These are phyloP conservation scores for Zasmidium citrigriseum DNA, from an alignment of 2,329 filamentous ascomycete species.

Conservation along the genomic window DNA sequence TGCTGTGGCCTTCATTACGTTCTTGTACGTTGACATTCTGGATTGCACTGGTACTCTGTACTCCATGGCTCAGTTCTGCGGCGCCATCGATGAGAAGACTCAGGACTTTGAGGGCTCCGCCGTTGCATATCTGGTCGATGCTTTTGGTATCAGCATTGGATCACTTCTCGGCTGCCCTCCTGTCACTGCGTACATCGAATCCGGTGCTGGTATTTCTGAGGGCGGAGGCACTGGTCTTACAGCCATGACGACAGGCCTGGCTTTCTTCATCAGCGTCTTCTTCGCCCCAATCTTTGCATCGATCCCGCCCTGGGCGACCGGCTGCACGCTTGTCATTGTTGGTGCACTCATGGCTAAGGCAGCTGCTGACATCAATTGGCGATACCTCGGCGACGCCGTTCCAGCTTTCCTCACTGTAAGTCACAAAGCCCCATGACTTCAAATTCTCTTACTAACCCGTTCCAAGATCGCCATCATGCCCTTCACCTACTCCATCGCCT, in stretches of 20 bases:
- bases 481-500: conserved; percentile 74
- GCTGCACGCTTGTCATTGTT: conserved; percentile 82
- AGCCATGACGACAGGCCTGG: conserved; percentile 73
- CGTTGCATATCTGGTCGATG: conserved; percentile 81
- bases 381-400: conserved; percentile 78
- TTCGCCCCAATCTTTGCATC: conserved; percentile 89
- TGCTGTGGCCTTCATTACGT: conserved; percentile 80
- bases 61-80: conserved; percentile 83
- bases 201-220: conserved; percentile 83
- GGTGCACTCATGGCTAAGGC: conserved; percentile 83
- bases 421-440: background rate
- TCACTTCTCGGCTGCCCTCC: conserved; percentile 76
- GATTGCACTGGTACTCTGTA: conserved; percentile 86
- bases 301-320: conserved; percentile 86
- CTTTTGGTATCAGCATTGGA: conserved; percentile 77
- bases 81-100: conserved; percentile 76
- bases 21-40: conserved; percentile 87
- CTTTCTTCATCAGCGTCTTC: conserved; percentile 85
- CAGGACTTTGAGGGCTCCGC: conserved; percentile 87
- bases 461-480: background rate
- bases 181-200: conserved; percentile 85
- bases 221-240: conserved; percentile 85
- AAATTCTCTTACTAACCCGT: background rate
- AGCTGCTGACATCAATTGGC: conserved; percentile 85
- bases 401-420: conserved; percentile 74